phyloP scores from a whole-genome alignment of 2,329 filamentous ascomycete genomes.

The Dactylellina cionopaga region DNA sequence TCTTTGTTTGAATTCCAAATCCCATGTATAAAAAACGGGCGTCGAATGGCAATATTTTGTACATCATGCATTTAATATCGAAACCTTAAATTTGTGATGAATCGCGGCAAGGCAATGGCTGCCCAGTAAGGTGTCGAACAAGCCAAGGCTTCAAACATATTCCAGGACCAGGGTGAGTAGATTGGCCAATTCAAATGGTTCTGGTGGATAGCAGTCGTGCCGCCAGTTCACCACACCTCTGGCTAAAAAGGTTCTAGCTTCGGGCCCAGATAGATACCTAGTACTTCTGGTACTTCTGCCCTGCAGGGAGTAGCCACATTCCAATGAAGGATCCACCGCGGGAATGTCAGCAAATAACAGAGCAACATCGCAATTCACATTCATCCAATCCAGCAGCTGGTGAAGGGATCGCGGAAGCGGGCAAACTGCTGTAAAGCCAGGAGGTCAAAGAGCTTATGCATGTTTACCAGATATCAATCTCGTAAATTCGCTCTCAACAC shows the following conservation, averaged over 20 bases:
- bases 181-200: constrained; percentile 10
- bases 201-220: constrained; percentile 7
- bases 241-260: constrained; percentile 19
- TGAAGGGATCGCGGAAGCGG: neutral
- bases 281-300: constrained; percentile 17
- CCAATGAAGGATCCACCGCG: constrained; percentile 11
- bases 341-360: constrained; percentile 17
- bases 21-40: too few relatives aligned
- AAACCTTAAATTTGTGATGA: too few relatives aligned
- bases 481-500: too few relatives aligned
- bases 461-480: constrained; percentile 1
- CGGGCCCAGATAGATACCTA: constrained; percentile 41
- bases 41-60: too few relatives aligned
- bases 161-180: constrained; percentile 17
- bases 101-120: too few relatives aligned
- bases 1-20: too few relatives aligned
- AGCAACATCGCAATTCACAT: constrained; percentile 12
- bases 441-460: neutral
- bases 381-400: neutral
- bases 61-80: too few relatives aligned
- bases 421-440: neutral
- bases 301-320: constrained; percentile 16
- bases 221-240: neutral
- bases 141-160: constrained; percentile 21
- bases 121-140: neutral